Percentiles rank a stretch among this genome's conserved stretches.
Evolutionary conservation across 495 filamentous ascomycete genomes (phyloP).

Genomic region (Cetradonia linearis): DNA sequence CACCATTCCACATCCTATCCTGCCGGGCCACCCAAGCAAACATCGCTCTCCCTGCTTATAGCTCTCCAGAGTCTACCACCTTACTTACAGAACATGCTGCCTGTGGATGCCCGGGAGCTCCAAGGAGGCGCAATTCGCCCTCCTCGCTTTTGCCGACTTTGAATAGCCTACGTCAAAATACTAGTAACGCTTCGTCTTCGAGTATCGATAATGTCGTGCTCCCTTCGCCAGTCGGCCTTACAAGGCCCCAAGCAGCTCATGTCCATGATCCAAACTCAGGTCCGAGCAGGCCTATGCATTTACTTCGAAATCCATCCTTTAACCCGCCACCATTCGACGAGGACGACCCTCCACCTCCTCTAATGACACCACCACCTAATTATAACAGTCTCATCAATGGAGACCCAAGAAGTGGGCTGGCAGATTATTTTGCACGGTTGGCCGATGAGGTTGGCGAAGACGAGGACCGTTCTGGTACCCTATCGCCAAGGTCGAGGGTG

Average conservation of each 20-base stretch:
- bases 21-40: conserved; percentile 90
- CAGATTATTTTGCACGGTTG: conserved; percentile 79
- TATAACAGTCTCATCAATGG: conserved; percentile 73
- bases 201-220: conserved; percentile 14
- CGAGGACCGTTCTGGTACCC: conserved; percentile 38
- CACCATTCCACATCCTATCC: conserved; percentile 89
- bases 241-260: conserved; percentile 41
- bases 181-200: conserved; percentile 21
- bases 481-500: conserved; percentile 34
- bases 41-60: conserved; percentile 79
- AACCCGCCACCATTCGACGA: conserved; percentile 88
- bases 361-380: conserved; percentile 77
- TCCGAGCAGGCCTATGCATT: conserved; percentile 64
- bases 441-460: conserved; percentile 48
- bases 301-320: conserved; percentile 77
- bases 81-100: conserved; percentile 44
- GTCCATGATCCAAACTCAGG: conserved; percentile 37
- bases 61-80: conserved; percentile 45
- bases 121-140: conserved; percentile 34
- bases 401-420: conserved; percentile 66
- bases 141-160: conserved; percentile 35
- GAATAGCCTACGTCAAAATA: conserved; percentile 28
- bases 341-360: conserved; percentile 71
- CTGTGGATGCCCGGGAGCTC: conserved; percentile 71
- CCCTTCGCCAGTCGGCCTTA: conserved; percentile 33